phyloP scores from a whole-genome alignment of 805 yeast species.

The Spathaspora boniae region DNA sequence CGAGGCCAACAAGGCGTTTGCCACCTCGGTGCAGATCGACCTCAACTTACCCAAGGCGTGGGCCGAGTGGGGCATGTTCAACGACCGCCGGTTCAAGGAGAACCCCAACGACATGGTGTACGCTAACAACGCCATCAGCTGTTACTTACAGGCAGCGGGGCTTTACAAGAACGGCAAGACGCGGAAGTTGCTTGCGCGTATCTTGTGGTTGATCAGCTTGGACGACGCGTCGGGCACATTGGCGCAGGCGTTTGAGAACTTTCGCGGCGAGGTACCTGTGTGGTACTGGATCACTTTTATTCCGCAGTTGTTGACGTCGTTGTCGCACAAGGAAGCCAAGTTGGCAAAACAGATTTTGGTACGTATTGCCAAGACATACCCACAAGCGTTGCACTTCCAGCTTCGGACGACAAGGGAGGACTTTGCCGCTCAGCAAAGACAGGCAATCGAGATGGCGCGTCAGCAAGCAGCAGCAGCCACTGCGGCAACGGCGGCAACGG shows the following conservation, averaged over 20 bases:
- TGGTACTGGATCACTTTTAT: slow-evolving; percentile 99
- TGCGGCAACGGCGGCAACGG: slow-evolving; percentile 3
- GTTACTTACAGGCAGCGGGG: slow-evolving; percentile 97
- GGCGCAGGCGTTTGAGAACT: slow-evolving; percentile 84
- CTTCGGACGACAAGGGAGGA: slow-evolving; percentile 94
- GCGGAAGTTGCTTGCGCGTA: slow-evolving; percentile 80
- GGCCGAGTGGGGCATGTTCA: slow-evolving; percentile 99
- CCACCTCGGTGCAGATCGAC: slow-evolving; percentile 96
- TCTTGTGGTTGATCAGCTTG: slow-evolving; percentile 87
- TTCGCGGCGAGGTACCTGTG: slow-evolving; percentile 94
- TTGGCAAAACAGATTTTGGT: slow-evolving; percentile 85
- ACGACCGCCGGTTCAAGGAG: slow-evolving; percentile 82
- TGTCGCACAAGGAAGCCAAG: slow-evolving; percentile 88
- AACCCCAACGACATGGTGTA: slow-evolving; percentile 74
- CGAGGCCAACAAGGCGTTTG: slow-evolving; percentile 96
- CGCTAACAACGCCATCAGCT: slow-evolving; percentile 92
- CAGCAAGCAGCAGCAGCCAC: slow-evolving; percentile 11
- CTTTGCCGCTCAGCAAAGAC: slow-evolving; percentile 80
- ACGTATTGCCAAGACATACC: slow-evolving; percentile 92
- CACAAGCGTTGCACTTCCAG: slow-evolving; percentile 96
- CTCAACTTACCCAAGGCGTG: slow-evolving; percentile 94
- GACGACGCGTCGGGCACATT: slow-evolving; percentile 82
- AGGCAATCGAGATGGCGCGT: slow-evolving; percentile 42
- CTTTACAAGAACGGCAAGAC: slow-evolving; percentile 90
- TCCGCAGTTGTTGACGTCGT: slow-evolving; percentile 86